A percentile compares a stretch with the other conserved stretches of the same genome.
Evolutionary conservation across 371 early-diverging fungal species (phyloP).

Genomic region (Lichtheimia corymbifera): DNA sequence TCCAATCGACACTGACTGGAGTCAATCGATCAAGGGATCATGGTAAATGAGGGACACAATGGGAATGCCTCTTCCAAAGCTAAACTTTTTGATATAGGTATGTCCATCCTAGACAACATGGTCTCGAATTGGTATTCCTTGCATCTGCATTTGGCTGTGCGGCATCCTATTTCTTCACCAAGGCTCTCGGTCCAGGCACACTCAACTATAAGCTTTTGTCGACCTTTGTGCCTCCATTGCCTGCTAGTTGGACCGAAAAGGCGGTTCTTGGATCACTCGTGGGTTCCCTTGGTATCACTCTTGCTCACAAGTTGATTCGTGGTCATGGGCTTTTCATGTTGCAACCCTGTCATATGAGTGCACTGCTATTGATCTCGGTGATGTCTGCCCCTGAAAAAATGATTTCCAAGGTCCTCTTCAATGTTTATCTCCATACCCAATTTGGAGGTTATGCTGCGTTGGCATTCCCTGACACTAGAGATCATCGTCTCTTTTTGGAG

Average conservation of each 20-base stretch:
- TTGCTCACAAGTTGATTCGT: slow-evolving; percentile 50
- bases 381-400: slow-evolving; percentile 49
- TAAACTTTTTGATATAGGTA: slow-evolving; percentile 40
- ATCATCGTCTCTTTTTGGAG: slow-evolving; percentile 53
- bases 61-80: not conserved
- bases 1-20: slow-evolving; percentile 57
- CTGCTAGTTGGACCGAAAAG: slow-evolving; percentile 44
- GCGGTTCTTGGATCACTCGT: slow-evolving; percentile 36
- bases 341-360: slow-evolving; percentile 70
- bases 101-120: slow-evolving; percentile 61
- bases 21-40: slow-evolving; percentile 52
- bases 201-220: slow-evolving; percentile 27
- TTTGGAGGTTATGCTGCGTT: slow-evolving; percentile 66
- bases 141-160: slow-evolving; percentile 47
- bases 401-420: slow-evolving; percentile 59
- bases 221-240: slow-evolving; percentile 33
- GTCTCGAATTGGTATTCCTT: slow-evolving; percentile 53
- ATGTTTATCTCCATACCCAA: slow-evolving; percentile 63
- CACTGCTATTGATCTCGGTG: slow-evolving; percentile 50
- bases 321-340: slow-evolving; percentile 55
- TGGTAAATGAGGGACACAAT: slow-evolving; percentile 37
- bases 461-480: slow-evolving; percentile 59
- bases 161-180: slow-evolving; percentile 39
- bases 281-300: slow-evolving; percentile 44
- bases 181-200: slow-evolving; percentile 48